These are phyloP conservation scores for Ogataea siamensis DNA, from an alignment of 805 yeast genomes.

Conservation along the genomic window DNA sequence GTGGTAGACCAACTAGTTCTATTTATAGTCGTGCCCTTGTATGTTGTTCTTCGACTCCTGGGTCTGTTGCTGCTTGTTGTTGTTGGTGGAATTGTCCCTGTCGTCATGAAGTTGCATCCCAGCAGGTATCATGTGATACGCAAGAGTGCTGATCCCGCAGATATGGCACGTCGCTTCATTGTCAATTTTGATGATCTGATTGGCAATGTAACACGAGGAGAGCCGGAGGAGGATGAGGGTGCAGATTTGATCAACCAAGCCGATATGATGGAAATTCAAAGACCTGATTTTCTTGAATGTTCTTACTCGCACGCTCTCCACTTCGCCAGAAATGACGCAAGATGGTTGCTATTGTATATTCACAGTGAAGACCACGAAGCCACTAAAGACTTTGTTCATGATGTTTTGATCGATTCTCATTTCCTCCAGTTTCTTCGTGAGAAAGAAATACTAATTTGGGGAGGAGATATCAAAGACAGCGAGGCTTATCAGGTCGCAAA, in stretches of 20 bases:
- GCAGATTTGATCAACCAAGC: constrained; percentile 15
- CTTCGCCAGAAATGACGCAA: constrained; percentile 63
- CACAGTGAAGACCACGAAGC: constrained; percentile 73
- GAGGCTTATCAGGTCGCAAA: constrained; percentile 85
- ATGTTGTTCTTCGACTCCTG: constrained; percentile 21
- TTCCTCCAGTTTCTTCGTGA: constrained; percentile 48
- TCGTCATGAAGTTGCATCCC: constrained; percentile 23
- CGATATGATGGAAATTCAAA: constrained; percentile 20
- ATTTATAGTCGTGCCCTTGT: constrained; percentile 28
- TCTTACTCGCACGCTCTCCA: constrained; percentile 80
- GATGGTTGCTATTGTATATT: constrained; percentile 70
- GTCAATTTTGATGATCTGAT: constrained; percentile 33
- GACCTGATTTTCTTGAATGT: constrained; percentile 57
- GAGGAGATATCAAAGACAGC: constrained; percentile 75
- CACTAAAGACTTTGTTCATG: constrained; percentile 48
- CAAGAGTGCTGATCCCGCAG: constrained; percentile 29
- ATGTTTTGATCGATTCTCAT: constrained; percentile 49
- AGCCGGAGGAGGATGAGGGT: constrained; percentile 3
- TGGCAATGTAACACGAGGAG: constrained; percentile 20
- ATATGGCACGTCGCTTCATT: constrained; percentile 35
- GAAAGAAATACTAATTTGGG: constrained; percentile 72
- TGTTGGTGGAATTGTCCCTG: constrained; percentile 24
- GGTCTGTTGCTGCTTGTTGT: constrained; percentile 21
- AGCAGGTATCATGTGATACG: constrained; percentile 22
- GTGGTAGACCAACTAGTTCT: constrained; percentile 17